Percentiles rank a stretch among this genome's conserved stretches.
phyloP scores from a whole-genome alignment of 2,329 filamentous ascomycete species.

The Exophiala xenobiotica region DNA sequence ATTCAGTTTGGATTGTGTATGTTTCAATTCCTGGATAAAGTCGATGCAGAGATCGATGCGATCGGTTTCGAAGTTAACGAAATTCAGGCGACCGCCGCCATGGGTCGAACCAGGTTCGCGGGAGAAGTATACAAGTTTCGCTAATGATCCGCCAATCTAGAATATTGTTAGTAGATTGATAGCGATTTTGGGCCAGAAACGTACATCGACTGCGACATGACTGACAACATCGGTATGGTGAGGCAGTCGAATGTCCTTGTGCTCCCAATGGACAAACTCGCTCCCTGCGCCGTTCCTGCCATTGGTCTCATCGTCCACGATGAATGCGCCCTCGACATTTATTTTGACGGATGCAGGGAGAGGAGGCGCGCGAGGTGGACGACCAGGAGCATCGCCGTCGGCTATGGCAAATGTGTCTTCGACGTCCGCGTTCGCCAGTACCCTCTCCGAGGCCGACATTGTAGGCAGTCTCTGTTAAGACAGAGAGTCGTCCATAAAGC shows the following conservation, averaged over 20 bases:
- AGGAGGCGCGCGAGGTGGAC: conserved; percentile 48
- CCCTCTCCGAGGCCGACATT: conserved; percentile 11
- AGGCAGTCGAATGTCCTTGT: conserved; percentile 90
- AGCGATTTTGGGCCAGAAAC: conserved; percentile 37
- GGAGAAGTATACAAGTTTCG: conserved; percentile 96
- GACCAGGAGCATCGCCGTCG: conserved; percentile 16
- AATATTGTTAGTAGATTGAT: conserved; percentile 5
- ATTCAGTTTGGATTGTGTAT: conserved; percentile 75
- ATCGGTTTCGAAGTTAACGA: conserved; percentile 94
- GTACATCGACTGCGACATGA: conserved; percentile 93
- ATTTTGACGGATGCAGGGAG: conserved; percentile 76
- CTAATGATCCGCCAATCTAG: conserved; percentile 91
- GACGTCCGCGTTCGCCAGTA: conserved; percentile 4
- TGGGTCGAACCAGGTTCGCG: conserved; percentile 77
- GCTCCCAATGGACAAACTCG: conserved; percentile 66
- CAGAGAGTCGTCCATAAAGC: conserved; percentile 3
- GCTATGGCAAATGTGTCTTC: conserved; percentile 19
- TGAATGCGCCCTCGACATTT: conserved; percentile 95
- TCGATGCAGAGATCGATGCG: conserved; percentile 89
- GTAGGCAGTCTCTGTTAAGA: not conserved
- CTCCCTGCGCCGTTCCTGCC: conserved; percentile 41
- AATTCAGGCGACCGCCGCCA: conserved; percentile 86
- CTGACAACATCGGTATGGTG: conserved; percentile 94
- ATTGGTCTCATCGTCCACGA: conserved; percentile 75
- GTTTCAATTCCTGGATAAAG: conserved; percentile 82